Evolutionary conservation across 2,329 filamentous ascomycete genomes (phyloP).

Genomic region (Huntiella bhutanensis): DNA sequence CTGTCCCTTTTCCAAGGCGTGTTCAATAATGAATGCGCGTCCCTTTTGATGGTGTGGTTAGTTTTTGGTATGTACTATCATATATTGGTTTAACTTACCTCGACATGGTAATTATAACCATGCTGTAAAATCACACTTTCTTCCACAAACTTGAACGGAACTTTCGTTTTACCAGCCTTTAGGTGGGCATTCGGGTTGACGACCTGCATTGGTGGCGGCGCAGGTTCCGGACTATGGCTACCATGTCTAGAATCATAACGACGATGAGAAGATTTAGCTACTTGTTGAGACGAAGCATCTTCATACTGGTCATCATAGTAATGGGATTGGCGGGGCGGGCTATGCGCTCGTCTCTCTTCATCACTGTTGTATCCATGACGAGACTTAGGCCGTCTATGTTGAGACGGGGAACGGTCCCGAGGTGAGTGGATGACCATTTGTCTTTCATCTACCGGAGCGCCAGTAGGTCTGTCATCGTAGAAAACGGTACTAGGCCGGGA

Average conservation of each 20-base stretch:
- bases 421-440: conserved; percentile 6
- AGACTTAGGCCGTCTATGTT: neutral
- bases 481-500: conserved; percentile 6
- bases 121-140: conserved; percentile 66
- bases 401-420: conserved; percentile 1
- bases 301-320: neutral
- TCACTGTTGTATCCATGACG: neutral
- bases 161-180: conserved; percentile 75
- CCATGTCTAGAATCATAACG: neutral
- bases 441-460: conserved; percentile 1
- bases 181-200: conserved; percentile 45
- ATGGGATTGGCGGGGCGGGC: conserved; percentile 18
- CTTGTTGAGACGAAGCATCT: neutral
- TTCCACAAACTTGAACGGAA: conserved; percentile 63
- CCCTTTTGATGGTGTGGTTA: conserved; percentile 32
- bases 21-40: conserved; percentile 60
- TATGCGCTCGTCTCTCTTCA: conserved; percentile 21
- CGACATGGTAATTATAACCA: conserved; percentile 71
- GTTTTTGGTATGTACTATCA: neutral
- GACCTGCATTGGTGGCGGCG: conserved; percentile 19
- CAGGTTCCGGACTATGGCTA: conserved; percentile 12
- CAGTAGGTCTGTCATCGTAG: conserved; percentile 8
- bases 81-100: conserved; percentile 33
- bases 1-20: conserved; percentile 72
- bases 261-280: neutral